Base-by-base conservation (phyloP, 495 filamentous ascomycete species). In the Penicillium roqueforti region DNA sequence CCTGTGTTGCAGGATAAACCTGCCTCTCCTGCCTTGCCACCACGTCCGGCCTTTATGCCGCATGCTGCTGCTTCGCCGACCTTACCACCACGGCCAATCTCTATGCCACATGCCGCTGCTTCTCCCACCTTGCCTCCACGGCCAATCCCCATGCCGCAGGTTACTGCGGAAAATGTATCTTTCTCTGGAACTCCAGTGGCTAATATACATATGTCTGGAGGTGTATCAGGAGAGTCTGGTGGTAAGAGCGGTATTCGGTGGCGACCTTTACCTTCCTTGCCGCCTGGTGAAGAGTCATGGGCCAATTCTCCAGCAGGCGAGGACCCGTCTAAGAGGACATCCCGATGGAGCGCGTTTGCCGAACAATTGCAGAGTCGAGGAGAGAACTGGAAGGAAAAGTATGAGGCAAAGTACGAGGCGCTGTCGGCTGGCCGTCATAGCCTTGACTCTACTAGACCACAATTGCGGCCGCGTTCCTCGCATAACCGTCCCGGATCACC, bases 341-440 rank as follows among this genome's bases (percentile, higher is more conserved):
- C 70, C 23, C 62, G 69, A 22, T 74, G 70, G 72, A 72, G 66
- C 52, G 62, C 70, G 3, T 55, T 71, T 14, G 50, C 66, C 11
- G 68, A 59, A 2, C 59, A 70, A 53, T 34, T 65, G 1, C 57
- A 67, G 32, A 56, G 43, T 1, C 56, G 54, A 4, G 57, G 62
- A 4, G 63, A 66, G 14, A 55, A 50, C 36, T 63, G 53, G 56
- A 69, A 46, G 28, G 67, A 62, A 14, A 66, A 55, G 23, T 57
- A 64, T 31, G 66, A 65, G 16, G 46, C 51, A 13, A 66, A 55
- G 20, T 57, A 64, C 28, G 66, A 65, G 16, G 46, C 51, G 6
- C 19, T 60, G 11, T 54, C 65, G 13, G 46, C 57, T 2, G 60
- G 65, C 38, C 69, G 68, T 34, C 57, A 68, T 53, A 74, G 68